Evolutionary conservation across 2,329 filamentous ascomycete species (phyloP).

Genomic region (Diatrype stigma): DNA sequence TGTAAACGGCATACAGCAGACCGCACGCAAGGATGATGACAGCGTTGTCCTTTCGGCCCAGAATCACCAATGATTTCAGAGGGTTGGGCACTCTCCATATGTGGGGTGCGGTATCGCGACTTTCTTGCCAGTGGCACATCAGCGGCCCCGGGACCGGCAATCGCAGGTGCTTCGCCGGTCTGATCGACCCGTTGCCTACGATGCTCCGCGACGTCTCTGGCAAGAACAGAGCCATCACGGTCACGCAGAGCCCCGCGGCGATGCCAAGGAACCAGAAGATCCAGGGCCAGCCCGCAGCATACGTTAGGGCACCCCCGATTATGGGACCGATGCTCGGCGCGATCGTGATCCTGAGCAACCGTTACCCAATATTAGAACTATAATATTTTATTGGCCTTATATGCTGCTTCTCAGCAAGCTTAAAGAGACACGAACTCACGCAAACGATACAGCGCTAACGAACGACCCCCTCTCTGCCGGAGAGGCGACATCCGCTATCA

Average conservation of each 20-base stretch:
- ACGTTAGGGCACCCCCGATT: slow-evolving; percentile 29
- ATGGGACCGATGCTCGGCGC: slow-evolving; percentile 25
- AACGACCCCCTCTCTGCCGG: slow-evolving; percentile 5
- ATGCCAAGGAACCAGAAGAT: slow-evolving; percentile 36
- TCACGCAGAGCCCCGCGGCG: slow-evolving; percentile 17
- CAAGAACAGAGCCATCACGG: slow-evolving; percentile 14
- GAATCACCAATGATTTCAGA: slow-evolving; percentile 13
- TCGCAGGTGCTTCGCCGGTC: slow-evolving; percentile 1
- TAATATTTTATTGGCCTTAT: neutral
- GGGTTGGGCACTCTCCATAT: slow-evolving; percentile 10
- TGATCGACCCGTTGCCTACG: slow-evolving; percentile 26
- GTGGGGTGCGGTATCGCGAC: neutral
- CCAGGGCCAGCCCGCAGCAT: slow-evolving; percentile 33
- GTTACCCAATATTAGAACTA: neutral
- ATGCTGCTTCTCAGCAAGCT: too few relatives aligned
- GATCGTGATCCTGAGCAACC: slow-evolving; percentile 2
- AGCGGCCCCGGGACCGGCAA: neutral
- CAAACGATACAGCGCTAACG: slow-evolving; percentile 10
- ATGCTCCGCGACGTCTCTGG: slow-evolving; percentile 30
- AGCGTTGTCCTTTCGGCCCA: slow-evolving; percentile 11
- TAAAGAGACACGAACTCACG: slow-evolving; percentile 4
- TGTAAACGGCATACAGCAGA: slow-evolving; percentile 16
- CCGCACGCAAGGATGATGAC: slow-evolving; percentile 14
- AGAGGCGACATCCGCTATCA: slow-evolving; percentile 4
- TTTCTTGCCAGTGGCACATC: neutral